Conservation (phyloP, 495 filamentous ascomycete species). For the Penicillium dipodomyicola region DNA sequence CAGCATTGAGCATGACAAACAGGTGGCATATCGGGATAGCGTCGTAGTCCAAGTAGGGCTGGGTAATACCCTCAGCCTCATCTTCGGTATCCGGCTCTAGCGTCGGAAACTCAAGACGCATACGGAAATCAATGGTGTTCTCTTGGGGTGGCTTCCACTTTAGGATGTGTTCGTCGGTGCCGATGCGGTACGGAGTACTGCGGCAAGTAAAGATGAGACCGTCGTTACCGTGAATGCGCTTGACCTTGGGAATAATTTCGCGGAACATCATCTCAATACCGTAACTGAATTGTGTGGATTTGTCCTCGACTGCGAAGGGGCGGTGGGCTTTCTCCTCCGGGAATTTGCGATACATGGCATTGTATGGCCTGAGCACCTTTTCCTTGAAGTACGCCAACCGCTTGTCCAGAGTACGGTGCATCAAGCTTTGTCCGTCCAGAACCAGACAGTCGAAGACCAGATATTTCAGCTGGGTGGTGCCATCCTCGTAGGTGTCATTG, state of each 20-base stretch:
- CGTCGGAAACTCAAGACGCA: conserved; percentile 71
- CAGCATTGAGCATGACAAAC: conserved; percentile 52
- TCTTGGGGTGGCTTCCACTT: conserved; percentile 96
- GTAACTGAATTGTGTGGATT: conserved; percentile 84
- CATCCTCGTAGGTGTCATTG: conserved; percentile 64
- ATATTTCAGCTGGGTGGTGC: conserved; percentile 67
- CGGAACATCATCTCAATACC: conserved; percentile 88
- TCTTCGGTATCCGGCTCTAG: conserved; percentile 69
- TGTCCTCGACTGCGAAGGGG: conserved; percentile 78
- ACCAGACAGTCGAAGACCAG: conserved; percentile 92
- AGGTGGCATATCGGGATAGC: conserved; percentile 60
- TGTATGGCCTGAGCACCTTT: conserved; percentile 76
- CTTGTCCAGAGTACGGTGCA: conserved; percentile 80
- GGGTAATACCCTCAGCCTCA: conserved; percentile 55
- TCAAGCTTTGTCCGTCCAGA: conserved; percentile 71
- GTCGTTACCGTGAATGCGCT: conserved; percentile 79
- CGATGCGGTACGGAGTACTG: conserved; percentile 76
- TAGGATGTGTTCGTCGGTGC: conserved; percentile 87
- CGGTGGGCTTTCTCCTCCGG: conserved; percentile 67
- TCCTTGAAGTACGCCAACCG: conserved; percentile 82
- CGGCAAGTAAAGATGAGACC: conserved; percentile 96
- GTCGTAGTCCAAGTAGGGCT: conserved; percentile 56
- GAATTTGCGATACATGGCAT: conserved; percentile 62
- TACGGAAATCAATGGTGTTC: conserved; percentile 88
- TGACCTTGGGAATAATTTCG: conserved; percentile 74